Conservation (phyloP, 2,329 filamentous ascomycete genomes). For the Colletotrichum filicis region DNA sequence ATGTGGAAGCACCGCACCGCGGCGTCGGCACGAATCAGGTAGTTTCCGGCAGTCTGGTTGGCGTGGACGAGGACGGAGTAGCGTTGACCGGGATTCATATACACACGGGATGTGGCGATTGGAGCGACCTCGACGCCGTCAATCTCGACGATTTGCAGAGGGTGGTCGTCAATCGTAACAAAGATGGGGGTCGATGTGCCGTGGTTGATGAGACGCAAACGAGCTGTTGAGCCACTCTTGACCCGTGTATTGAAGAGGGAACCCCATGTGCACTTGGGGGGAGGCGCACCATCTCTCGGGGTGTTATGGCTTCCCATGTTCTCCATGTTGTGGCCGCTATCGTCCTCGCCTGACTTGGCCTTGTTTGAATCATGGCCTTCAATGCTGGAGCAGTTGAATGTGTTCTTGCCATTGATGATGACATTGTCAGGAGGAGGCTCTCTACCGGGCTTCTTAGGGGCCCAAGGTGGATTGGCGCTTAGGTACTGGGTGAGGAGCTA, state of each 20-base stretch:
- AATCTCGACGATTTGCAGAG: slow-evolving; percentile 50
- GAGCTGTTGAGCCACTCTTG: slow-evolving; percentile 40
- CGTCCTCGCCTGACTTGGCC: slow-evolving; percentile 1
- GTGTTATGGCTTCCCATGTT: slow-evolving; percentile 13
- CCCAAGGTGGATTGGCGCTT: slow-evolving; percentile 45
- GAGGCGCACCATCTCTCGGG: background rate
- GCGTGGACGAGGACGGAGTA: slow-evolving; percentile 49
- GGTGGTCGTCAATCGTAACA: slow-evolving; percentile 52
- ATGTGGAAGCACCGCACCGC: slow-evolving; percentile 32
- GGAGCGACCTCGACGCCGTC: slow-evolving; percentile 52
- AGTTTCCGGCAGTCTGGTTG: slow-evolving; percentile 45
- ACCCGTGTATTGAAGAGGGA: slow-evolving; percentile 45
- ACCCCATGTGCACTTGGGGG: slow-evolving; percentile 43
- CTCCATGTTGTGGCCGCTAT: slow-evolving; percentile 18
- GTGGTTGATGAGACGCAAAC: slow-evolving; percentile 53
- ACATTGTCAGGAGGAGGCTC: slow-evolving; percentile 54
- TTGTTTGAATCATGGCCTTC: slow-evolving; percentile 36
- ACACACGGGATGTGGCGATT: slow-evolving; percentile 45
- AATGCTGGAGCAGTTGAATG: slow-evolving; percentile 45
- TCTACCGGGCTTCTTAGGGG: slow-evolving; percentile 46
- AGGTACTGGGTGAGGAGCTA: slow-evolving; percentile 46
- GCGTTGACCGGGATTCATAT: slow-evolving; percentile 52
- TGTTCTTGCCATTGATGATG: slow-evolving; percentile 51
- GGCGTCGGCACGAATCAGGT: slow-evolving; percentile 47
- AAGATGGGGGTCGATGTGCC: slow-evolving; percentile 51